Evolutionary conservation across 2,329 filamentous ascomycete species (phyloP).

Genomic region (Paecilomyces sp.): DNA sequence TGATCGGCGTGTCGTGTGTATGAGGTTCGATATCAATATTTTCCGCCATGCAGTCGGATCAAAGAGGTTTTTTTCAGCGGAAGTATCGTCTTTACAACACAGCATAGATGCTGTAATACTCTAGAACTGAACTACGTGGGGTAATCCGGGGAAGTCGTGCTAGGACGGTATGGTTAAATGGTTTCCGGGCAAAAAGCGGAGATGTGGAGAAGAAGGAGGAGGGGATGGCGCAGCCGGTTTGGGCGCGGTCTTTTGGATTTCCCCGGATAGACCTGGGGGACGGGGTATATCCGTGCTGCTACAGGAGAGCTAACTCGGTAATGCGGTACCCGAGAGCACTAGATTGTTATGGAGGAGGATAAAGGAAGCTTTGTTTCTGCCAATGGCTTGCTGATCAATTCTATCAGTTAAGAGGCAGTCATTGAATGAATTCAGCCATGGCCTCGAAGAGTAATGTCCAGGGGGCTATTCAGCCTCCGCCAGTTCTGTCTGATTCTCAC

Average conservation of each 20-base stretch:
- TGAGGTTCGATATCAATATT: not conserved
- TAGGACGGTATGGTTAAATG: not conserved
- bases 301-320: not conserved
- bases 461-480: not conserved
- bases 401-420: not conserved
- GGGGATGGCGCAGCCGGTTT: not conserved
- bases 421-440: not conserved
- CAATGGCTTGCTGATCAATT: not conserved
- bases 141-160: not conserved
- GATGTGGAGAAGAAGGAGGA: slow-evolving; percentile 1
- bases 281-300: not conserved
- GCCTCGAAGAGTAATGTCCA: not conserved
- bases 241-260: not conserved
- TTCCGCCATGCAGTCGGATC: not conserved
- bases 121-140: not conserved
- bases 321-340: not conserved
- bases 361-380: not conserved
- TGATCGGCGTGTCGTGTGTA: not conserved
- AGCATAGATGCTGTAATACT: not conserved
- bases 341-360: not conserved
- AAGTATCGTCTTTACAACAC: not conserved
- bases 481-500: not conserved
- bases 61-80: not conserved
- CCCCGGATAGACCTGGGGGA: not conserved
- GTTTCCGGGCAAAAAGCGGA: not conserved